These are phyloP conservation scores for Aspergillus pseudoglaucus DNA, from an alignment of 2,329 filamentous ascomycete species.

Conservation along the genomic window DNA sequence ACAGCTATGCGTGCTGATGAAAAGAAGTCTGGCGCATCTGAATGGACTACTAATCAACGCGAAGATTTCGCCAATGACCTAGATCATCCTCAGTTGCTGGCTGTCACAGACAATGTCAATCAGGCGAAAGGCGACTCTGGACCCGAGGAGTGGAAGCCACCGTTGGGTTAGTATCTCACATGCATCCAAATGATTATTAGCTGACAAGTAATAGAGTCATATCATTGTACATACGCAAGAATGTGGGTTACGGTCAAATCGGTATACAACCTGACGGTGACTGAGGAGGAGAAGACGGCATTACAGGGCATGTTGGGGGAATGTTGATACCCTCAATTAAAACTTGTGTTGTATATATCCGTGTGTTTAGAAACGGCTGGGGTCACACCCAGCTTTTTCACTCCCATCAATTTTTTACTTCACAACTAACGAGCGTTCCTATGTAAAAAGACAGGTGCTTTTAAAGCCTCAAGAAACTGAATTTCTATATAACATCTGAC, in stretches of 20 bases:
- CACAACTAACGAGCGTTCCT: no score
- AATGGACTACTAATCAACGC: slow-evolving; percentile 64
- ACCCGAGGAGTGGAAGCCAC: slow-evolving; percentile 71
- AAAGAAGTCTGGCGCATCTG: slow-evolving; percentile 52
- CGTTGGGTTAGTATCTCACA: slow-evolving; percentile 44
- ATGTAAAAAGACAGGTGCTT: no score
- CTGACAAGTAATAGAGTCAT: slow-evolving; percentile 40
- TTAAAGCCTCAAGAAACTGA: no score
- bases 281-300: slow-evolving; percentile 57
- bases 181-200: not conserved
- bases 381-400: no score
- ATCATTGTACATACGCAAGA: slow-evolving; percentile 71
- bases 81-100: slow-evolving; percentile 61
- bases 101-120: slow-evolving; percentile 74
- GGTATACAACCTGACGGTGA: slow-evolving; percentile 63
- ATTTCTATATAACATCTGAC: no score
- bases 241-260: slow-evolving; percentile 71
- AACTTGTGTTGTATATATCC: no score
- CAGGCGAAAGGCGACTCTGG: slow-evolving; percentile 64
- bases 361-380: no score
- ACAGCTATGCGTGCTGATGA: no score
- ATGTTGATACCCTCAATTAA: no score
- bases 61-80: slow-evolving; percentile 67
- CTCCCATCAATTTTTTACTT: no score
- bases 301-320: no score